phyloP scores from a whole-genome alignment of 257 asterid genomes.

The Sherardia arvensis region DNA sequence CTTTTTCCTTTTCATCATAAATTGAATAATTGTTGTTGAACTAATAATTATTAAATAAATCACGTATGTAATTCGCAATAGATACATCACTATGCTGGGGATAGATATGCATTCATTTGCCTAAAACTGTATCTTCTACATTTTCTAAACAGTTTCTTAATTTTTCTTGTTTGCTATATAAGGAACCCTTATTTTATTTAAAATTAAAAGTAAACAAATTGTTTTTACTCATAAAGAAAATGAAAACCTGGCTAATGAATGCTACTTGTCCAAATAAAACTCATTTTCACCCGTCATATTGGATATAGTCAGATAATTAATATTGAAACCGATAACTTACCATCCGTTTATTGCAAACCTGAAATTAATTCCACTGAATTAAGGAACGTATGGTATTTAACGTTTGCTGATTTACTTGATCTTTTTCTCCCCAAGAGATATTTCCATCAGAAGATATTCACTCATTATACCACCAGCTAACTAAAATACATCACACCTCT shows the following conservation, averaged over 20 bases:
- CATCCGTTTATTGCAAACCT: not conserved
- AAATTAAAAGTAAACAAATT: not conserved
- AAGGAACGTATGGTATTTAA: not conserved
- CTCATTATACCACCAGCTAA: not conserved
- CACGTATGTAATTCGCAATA: no score
- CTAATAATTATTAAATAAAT: no score
- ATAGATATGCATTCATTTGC: not conserved
- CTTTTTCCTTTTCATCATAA: no score
- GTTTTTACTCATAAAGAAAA: no score
- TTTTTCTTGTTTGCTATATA: no score
- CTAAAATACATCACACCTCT: not conserved
- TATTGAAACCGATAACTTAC: not conserved
- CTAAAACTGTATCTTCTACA: not conserved
- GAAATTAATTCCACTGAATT: not conserved
- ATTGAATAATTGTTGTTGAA: no score
- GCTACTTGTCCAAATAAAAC: not conserved
- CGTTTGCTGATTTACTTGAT: not conserved
- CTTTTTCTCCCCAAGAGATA: not conserved
- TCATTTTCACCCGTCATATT: not conserved
- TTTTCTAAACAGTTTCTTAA: no score
- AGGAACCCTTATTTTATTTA: no score
- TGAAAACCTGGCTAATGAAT: not conserved
- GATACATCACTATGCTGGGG: not conserved
- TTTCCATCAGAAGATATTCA: not conserved
- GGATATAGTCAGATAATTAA: not conserved